These are phyloP conservation scores for Lathyrus tuberosus DNA, from an alignment of 306 rosid genomes.

Conservation along the genomic window DNA sequence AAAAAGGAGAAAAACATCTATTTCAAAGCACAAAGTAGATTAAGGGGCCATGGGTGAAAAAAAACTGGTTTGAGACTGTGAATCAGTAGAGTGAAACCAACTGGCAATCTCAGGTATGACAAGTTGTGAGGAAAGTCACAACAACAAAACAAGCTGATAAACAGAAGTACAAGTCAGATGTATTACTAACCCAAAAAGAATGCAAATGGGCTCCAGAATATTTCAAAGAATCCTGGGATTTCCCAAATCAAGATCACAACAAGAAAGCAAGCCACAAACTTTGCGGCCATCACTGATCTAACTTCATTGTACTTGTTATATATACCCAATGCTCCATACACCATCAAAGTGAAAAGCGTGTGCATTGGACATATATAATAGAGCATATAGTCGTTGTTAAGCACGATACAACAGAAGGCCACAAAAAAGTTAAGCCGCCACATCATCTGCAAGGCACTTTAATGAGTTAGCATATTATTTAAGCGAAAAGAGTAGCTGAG, in stretches of 20 bases:
- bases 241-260: conserved; percentile 95
- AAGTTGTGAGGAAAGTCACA: conserved; percentile 23
- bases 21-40: conserved; percentile 26
- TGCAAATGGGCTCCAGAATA: conserved; percentile 78
- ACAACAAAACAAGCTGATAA: conserved; percentile 28
- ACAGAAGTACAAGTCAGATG: conserved; percentile 26
- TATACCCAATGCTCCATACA: conserved; percentile 96
- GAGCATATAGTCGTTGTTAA: conserved; percentile 89
- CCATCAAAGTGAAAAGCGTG: conserved; percentile 96
- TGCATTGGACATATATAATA: conserved; percentile 99
- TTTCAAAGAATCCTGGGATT: conserved; percentile 87
- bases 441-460: conserved; percentile 82
- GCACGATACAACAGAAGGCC: conserved; percentile 88
- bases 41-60: neutral
- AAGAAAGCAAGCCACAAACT: conserved; percentile 86
- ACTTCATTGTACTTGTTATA: conserved; percentile 82
- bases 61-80: conserved; percentile 26
- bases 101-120: conserved; percentile 32
- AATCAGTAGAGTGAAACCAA: conserved; percentile 23
- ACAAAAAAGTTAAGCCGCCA: conserved; percentile 97
- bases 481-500: neutral
- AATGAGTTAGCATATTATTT: conserved; percentile 21
- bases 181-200: conserved; percentile 73
- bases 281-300: conserved; percentile 75
- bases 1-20: neutral